Evolutionary conservation across 192 early-diverging fungal genomes (phyloP), one percentile per base, ranked within the genome.

Genomic region (Backusella australiensis): DNA sequence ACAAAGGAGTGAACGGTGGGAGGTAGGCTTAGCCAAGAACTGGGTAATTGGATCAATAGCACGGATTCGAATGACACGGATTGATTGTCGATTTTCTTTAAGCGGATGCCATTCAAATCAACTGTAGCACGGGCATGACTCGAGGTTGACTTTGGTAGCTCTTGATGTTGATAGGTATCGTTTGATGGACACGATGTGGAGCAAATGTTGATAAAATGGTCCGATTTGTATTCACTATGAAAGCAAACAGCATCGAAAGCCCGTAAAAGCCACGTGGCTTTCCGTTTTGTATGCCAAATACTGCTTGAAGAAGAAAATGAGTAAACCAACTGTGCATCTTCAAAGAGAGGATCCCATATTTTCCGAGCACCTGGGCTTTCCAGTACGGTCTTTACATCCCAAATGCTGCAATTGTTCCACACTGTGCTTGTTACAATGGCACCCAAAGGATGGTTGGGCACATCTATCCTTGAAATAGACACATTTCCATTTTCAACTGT

Each of bases 381-480:
- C 32, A 87, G 19, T 8, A 79, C 81, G 0, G 86, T 82, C 67
- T 87, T 87, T 19, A 83, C 75, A 67, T 87, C 86, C 86, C 86
- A 87, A 44, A 87, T 82, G 36, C 81, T 78, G 34, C 82, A 87
- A 19, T 78, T 44, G 8, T 83, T 72, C 77, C 84, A 87, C 1
- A 77, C 34, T 38, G 84, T 74, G 34, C 85, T 82, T 34, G 81
- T 79, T 23, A 79, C 73, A 53, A 84, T 69, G 63, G 76, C 83
- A 8, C 81, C 85, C 0, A 78, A 73, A 2, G 79, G 75, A 71
- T 86, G 82, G 6, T 75, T 81, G 8, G 84, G 83, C 1, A 71
- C 69, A 23, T 84, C 83, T 15, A 82, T 44, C 3, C 81, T 81
- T 4, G 74, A 76, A 0, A 84, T 74, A 19, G 80, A 74, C 0